phyloP scores from a whole-genome alignment of 2,329 filamentous ascomycete genomes.

The Scytalidium lignicola region DNA sequence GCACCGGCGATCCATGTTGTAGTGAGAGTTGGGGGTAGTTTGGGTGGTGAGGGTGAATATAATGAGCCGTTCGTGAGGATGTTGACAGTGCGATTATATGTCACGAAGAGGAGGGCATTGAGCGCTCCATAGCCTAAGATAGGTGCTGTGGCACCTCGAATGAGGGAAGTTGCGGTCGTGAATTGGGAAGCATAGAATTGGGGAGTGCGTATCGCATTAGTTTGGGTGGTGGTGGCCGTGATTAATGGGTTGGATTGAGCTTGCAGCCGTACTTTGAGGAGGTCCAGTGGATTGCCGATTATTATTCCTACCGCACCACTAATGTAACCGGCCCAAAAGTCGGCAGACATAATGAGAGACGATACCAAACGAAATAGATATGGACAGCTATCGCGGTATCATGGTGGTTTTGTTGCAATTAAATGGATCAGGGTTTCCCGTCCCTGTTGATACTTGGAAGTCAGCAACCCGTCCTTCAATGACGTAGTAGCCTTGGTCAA shows the following conservation, averaged over 20 bases:
- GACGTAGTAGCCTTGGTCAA: too few relatives aligned
- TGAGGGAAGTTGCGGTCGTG: slow-evolving; percentile 33
- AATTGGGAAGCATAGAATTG: slow-evolving; percentile 28
- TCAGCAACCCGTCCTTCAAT: not conserved
- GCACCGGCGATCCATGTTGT: slow-evolving; percentile 78
- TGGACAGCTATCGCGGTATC: not conserved
- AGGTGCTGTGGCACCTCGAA: slow-evolving; percentile 72
- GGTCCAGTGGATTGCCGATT: slow-evolving; percentile 80
- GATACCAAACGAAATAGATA: slow-evolving; percentile 47
- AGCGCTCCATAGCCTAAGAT: slow-evolving; percentile 86
- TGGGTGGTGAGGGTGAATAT: slow-evolving; percentile 9
- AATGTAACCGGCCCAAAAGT: slow-evolving; percentile 91
- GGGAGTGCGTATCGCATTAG: slow-evolving; percentile 8
- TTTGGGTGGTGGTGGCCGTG: slow-evolving; percentile 11
- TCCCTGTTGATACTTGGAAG: not conserved
- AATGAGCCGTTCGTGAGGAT: slow-evolving; percentile 41
- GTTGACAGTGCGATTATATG: slow-evolving; percentile 79
- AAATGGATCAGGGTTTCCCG: not conserved
- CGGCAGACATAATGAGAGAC: slow-evolving; percentile 40
- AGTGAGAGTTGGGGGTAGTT: slow-evolving; percentile 45
- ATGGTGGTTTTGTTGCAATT: not conserved
- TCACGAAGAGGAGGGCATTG: slow-evolving; percentile 84
- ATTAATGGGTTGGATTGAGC: slow-evolving; percentile 39
- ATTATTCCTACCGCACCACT: slow-evolving; percentile 82
- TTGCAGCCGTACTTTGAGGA: slow-evolving; percentile 78